Conservation (phyloP, 2,329 filamentous ascomycete genomes). For the Pseudohalonectria lignicola region DNA sequence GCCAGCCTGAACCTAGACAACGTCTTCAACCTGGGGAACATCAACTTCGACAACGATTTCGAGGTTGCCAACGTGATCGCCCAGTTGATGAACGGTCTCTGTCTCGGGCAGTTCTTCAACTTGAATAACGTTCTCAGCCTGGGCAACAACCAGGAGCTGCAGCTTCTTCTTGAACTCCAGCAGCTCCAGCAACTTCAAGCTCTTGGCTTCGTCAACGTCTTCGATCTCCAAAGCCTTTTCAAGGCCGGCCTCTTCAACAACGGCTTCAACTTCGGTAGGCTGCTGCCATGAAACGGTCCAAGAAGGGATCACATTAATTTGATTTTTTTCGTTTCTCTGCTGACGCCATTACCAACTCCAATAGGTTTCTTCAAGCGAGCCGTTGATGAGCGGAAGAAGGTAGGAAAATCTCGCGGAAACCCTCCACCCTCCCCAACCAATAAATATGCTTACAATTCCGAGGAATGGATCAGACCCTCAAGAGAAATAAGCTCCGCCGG, state of each 20-base stretch:
- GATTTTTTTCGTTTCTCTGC: too few relatives aligned
- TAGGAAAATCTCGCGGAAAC: too few relatives aligned
- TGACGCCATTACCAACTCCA: too few relatives aligned
- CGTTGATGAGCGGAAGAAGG: constrained; percentile 13
- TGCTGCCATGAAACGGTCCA: too few relatives aligned
- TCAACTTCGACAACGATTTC: constrained; percentile 17
- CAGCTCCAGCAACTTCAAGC: constrained; percentile 19
- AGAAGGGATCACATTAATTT: too few relatives aligned
- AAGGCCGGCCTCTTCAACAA: constrained; percentile 12
- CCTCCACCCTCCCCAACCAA: too few relatives aligned
- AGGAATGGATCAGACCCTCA: constrained; percentile 4
- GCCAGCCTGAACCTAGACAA: constrained; percentile 8
- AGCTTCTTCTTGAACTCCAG: constrained; percentile 20
- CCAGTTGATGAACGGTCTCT: constrained; percentile 16
- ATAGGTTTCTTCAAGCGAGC: constrained; percentile 19
- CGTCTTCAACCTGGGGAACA: constrained; percentile 11
- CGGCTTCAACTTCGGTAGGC: constrained; percentile 13
- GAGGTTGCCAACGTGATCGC: constrained; percentile 17
- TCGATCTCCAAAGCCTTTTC: constrained; percentile 16
- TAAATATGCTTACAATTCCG: too few relatives aligned
- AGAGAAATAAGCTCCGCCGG: constrained; percentile 13
- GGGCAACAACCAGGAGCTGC: constrained; percentile 14
- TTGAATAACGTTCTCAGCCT: constrained; percentile 11
- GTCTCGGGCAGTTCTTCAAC: constrained; percentile 14
- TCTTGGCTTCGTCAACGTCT: constrained; percentile 15